phyloP scores from a whole-genome alignment of 1,284 basidiomycete genomes.

The Hymenochaete sp. region DNA sequence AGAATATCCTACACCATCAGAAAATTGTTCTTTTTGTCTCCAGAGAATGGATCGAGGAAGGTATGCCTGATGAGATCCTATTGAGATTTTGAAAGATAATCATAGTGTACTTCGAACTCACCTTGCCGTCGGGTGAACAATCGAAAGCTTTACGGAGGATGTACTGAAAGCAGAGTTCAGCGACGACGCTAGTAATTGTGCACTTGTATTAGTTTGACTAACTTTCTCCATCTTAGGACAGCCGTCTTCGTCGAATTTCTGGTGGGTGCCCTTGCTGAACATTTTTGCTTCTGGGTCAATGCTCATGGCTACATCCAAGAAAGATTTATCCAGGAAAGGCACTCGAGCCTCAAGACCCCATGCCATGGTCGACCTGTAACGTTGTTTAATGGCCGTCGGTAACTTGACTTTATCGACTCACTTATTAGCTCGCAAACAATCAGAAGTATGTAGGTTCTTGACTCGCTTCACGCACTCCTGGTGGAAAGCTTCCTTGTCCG shows the following conservation, averaged over 20 bases:
- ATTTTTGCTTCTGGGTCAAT: conserved; percentile 83
- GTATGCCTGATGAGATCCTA: conserved; percentile 65
- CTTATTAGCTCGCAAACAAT: conserved; percentile 99
- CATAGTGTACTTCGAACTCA: conserved; percentile 26
- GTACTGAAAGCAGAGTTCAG: conserved; percentile 49
- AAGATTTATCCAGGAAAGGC: conserved; percentile 96
- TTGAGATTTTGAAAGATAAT: conserved; percentile 10
- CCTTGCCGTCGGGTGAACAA: conserved; percentile 75
- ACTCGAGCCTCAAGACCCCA: conserved; percentile 99
- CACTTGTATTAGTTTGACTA: conserved; percentile 6
- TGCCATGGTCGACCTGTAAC: conserved; percentile 88
- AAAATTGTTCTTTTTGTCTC: conserved; percentile 99
- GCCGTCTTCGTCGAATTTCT: conserved; percentile 79
- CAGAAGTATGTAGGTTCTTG: conserved; percentile 96
- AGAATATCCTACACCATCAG: conserved; percentile 97
- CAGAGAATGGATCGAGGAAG: conserved; percentile 92
- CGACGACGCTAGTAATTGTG: not conserved
- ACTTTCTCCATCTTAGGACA: conserved; percentile 92
- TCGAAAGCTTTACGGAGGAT: conserved; percentile 98
- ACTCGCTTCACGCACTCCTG: conserved; percentile 93
- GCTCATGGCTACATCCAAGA: conserved; percentile 93
- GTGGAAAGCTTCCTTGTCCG: conserved; percentile 84
- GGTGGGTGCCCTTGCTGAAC: conserved; percentile 78
- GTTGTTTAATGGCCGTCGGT: conserved; percentile 2
- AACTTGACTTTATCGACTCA: conserved; percentile 23